A percentile compares a stretch with the other conserved stretches of the same genome.
Conservation (phyloP, 2,329 filamentous ascomycete genomes). For the Nigrograna mackinnonii region DNA sequence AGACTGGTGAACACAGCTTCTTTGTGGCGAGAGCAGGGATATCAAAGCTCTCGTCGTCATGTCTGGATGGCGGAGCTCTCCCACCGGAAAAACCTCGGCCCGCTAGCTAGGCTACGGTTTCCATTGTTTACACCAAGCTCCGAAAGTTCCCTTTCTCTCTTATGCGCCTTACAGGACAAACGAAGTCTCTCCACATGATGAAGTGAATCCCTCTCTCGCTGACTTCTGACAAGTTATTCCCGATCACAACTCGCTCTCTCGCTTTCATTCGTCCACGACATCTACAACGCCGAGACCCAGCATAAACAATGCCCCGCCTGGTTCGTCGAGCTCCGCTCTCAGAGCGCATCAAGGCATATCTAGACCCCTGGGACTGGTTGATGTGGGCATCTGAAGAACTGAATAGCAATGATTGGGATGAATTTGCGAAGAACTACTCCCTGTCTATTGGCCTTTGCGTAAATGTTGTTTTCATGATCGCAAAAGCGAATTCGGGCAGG, state of each 20-base stretch:
- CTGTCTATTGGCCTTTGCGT: conserved; percentile 73
- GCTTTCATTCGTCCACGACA: neutral
- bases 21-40: conserved; percentile 6
- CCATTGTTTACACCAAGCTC: conserved; percentile 2
- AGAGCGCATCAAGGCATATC: conserved; percentile 77
- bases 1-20: conserved; percentile 6
- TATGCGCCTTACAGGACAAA: neutral
- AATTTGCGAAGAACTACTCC: conserved; percentile 71
- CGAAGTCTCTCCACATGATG: neutral
- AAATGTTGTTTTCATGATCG: conserved; percentile 81
- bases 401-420: conserved; percentile 89
- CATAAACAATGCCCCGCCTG: conserved; percentile 68
- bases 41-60: conserved; percentile 24
- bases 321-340: conserved; percentile 78
- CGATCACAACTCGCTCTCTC: neutral
- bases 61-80: conserved; percentile 13
- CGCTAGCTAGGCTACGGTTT: neutral
- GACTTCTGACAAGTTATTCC: neutral
- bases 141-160: neutral
- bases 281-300: neutral
- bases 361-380: conserved; percentile 87
- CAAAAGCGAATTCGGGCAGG: conserved; percentile 73
- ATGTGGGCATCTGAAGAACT: conserved; percentile 93
- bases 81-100: conserved; percentile 22
- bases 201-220: neutral